phyloP scores from a whole-genome alignment of 345 rosid genomes.

The Eucalyptus dawsonii region DNA sequence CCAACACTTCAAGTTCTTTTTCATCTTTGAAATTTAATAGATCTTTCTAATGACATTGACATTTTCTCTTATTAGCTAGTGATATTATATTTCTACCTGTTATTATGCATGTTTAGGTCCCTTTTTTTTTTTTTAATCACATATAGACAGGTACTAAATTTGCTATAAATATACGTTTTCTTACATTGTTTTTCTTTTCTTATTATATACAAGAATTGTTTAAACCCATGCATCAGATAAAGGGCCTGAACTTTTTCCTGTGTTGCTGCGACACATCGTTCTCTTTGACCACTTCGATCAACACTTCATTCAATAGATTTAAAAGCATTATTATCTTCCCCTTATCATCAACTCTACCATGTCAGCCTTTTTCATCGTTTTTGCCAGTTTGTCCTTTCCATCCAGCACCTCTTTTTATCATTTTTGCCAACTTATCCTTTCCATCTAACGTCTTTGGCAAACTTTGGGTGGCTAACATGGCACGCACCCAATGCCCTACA shows the following conservation, averaged over 20 bases:
- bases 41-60: background rate
- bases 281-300: background rate
- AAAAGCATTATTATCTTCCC: background rate
- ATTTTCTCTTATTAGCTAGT: background rate
- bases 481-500: background rate
- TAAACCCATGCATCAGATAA: background rate
- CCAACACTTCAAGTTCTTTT: background rate
- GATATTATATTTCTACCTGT: background rate
- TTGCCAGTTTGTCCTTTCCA: background rate
- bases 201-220: background rate
- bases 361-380: background rate
- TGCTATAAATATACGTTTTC: background rate
- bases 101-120: background rate
- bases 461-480: background rate
- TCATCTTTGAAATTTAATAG: background rate
- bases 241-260: background rate
- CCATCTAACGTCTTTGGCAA: background rate
- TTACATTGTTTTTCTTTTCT: background rate
- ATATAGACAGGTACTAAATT: background rate
- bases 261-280: background rate
- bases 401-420: background rate
- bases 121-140: background rate
- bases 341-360: background rate
- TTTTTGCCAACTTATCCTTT: background rate
- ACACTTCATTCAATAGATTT: background rate